Conservation (phyloP, 495 filamentous ascomycete species). For the Tuber magnatum region DNA sequence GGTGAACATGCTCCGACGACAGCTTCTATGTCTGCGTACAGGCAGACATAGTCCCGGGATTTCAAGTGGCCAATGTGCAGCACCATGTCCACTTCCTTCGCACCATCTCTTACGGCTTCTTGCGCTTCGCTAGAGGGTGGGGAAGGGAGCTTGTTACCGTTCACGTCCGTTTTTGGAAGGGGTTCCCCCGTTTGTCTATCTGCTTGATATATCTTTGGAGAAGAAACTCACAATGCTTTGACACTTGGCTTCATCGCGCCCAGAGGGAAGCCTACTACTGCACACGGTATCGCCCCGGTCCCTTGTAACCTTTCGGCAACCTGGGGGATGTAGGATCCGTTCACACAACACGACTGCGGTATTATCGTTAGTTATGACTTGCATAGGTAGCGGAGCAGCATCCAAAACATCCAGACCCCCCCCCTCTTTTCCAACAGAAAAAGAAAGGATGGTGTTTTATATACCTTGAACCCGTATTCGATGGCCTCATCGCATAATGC, state of each 20-base stretch:
- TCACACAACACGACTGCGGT: constrained; percentile 37
- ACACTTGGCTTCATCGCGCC: constrained; percentile 51
- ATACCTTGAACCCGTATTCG: constrained; percentile 53
- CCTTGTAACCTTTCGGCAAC: constrained; percentile 51
- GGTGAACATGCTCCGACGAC: constrained; percentile 50
- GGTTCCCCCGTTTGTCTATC: constrained; percentile 21
- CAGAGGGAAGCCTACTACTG: constrained; percentile 62
- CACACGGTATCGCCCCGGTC: constrained; percentile 51
- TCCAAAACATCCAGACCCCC: neutral
- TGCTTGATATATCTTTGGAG: neutral
- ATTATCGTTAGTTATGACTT: neutral
- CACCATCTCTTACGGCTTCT: constrained; percentile 53
- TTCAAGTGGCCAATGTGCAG: constrained; percentile 55
- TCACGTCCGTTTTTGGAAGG: neutral
- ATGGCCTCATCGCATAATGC: constrained; percentile 57
- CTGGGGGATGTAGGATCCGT: constrained; percentile 46
- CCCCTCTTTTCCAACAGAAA: constrained; percentile 13
- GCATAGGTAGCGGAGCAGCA: neutral
- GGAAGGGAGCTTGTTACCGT: neutral
- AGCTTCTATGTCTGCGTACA: constrained; percentile 54
- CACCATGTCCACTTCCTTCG: constrained; percentile 62
- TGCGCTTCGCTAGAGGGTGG: constrained; percentile 47
- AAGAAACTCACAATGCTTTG: constrained; percentile 47
- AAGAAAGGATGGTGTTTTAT: constrained; percentile 23
- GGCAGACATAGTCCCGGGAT: constrained; percentile 46